phyloP scores from a whole-genome alignment of 768 basidiomycete genomes.

The Suillus occidentalis region DNA sequence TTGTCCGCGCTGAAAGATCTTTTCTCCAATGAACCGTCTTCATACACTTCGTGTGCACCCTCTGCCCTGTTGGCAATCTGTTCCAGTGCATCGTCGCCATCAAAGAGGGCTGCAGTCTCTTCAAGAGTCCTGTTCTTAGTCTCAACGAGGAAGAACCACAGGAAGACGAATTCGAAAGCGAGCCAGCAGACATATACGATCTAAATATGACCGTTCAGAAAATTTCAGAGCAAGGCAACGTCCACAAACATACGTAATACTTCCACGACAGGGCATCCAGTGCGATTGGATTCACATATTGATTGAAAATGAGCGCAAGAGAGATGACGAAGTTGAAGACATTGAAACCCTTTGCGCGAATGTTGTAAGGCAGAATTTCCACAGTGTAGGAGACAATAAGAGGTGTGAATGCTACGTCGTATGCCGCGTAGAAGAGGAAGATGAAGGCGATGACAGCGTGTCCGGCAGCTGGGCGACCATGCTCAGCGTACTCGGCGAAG shows the following conservation, averaged over 20 bases:
- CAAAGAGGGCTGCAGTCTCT: conserved; percentile 81
- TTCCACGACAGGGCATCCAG: conserved; percentile 66
- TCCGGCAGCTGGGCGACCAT: conserved; percentile 43
- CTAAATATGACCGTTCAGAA: conserved; percentile 23
- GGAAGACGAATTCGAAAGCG: conserved; percentile 60
- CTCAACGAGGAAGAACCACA: conserved; percentile 69
- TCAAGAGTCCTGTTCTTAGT: conserved; percentile 74
- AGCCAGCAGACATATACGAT: conserved; percentile 76
- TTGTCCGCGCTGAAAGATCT: conserved; percentile 5
- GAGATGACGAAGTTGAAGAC: conserved; percentile 81
- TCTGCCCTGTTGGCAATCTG: conserved; percentile 32
- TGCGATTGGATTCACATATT: conserved; percentile 84
- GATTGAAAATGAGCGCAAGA: conserved; percentile 82
- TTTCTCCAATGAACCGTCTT: conserved; percentile 25
- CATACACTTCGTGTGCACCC: conserved; percentile 14
- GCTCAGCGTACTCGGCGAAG: conserved; percentile 54
- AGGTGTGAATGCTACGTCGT: conserved; percentile 84
- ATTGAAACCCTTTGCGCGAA: conserved; percentile 86
- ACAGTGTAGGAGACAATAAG: conserved; percentile 86
- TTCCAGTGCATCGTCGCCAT: conserved; percentile 57
- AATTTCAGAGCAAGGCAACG: neutral
- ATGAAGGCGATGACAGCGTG: conserved; percentile 81
- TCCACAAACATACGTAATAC: conserved; percentile 55
- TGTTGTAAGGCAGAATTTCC: conserved; percentile 80
- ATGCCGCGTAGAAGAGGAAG: conserved; percentile 78